Evolutionary conservation across 805 yeast genomes (phyloP).

Genomic region (Starmerella davenportii): DNA sequence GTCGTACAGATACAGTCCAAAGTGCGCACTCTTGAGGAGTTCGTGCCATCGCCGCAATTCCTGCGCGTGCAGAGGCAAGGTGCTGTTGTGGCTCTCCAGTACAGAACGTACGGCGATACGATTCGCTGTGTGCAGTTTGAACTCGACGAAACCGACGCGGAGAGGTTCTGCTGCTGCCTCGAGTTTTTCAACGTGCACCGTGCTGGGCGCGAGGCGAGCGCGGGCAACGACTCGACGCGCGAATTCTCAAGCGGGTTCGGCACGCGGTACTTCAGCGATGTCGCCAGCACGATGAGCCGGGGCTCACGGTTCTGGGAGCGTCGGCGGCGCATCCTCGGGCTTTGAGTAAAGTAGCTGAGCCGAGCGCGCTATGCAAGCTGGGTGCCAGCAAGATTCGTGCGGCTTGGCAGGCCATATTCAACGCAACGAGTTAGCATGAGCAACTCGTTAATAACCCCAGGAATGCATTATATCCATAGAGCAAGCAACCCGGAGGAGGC

Average conservation of each 20-base stretch:
- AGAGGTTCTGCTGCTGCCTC: background rate
- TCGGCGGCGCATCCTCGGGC: background rate
- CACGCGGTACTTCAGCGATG: constrained; percentile 1
- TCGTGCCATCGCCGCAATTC: constrained; percentile 1
- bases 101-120: background rate
- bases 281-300: constrained; percentile 2
- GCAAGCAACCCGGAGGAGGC: no score
- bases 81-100: background rate
- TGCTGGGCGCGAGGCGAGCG: background rate
- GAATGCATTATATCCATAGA: no score
- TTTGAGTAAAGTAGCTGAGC: background rate
- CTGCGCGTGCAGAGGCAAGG: background rate
- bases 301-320: constrained; percentile 3
- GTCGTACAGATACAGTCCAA: constrained; percentile 4
- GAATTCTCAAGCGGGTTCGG: background rate
- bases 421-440: no score
- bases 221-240: background rate
- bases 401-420: no score
- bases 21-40: background rate
- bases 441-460: no score
- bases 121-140: background rate
- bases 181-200: background rate
- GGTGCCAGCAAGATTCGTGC: no score
- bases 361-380: no score
- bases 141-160: background rate